Percentiles rank a stretch among this genome's conserved stretches.
Evolutionary conservation across 2,329 filamentous ascomycete genomes (phyloP).

Genomic region (Sporothrix globosa): DNA sequence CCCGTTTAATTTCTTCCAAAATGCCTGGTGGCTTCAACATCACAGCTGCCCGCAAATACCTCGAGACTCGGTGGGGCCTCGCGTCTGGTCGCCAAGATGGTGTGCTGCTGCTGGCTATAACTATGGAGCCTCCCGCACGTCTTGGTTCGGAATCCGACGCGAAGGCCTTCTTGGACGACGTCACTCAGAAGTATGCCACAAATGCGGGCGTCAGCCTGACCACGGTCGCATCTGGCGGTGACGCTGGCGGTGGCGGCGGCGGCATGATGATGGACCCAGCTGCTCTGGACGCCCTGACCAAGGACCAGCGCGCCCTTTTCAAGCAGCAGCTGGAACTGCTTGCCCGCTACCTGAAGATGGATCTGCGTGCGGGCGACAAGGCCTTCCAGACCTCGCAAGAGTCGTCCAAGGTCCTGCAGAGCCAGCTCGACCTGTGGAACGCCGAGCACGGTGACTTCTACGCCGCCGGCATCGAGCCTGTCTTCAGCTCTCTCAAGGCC

Average conservation of each 20-base stretch:
- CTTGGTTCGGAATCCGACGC: slow-evolving; percentile 87
- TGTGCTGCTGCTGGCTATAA: slow-evolving; percentile 83
- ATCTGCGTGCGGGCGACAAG: slow-evolving; percentile 95
- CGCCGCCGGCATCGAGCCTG: slow-evolving; percentile 88
- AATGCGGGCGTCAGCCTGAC: slow-evolving; percentile 83
- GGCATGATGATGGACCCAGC: slow-evolving; percentile 99
- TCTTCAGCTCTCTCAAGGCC: slow-evolving; percentile 91
- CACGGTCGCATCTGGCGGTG: slow-evolving; percentile 72
- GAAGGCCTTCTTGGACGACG: slow-evolving; percentile 87
- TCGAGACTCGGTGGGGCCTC: slow-evolving; percentile 92
- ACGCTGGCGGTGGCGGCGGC: slow-evolving; percentile 69
- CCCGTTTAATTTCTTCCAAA: slow-evolving; percentile 94
- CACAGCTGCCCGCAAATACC: slow-evolving; percentile 89
- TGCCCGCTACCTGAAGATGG: slow-evolving; percentile 94
- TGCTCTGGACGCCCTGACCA: slow-evolving; percentile 93
- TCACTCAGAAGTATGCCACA: slow-evolving; percentile 85
- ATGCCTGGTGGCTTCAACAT: slow-evolving; percentile 99
- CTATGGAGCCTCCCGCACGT: slow-evolving; percentile 87
- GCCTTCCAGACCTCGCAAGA: slow-evolving; percentile 82
- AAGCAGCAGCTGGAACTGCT: slow-evolving; percentile 97
- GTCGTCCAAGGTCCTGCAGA: slow-evolving; percentile 83
- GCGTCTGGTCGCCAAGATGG: slow-evolving; percentile 87
- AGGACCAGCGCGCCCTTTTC: slow-evolving; percentile 93
- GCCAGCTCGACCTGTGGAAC: slow-evolving; percentile 92
- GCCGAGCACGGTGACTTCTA: slow-evolving; percentile 97